Conservation (phyloP, 768 basidiomycete genomes). For the Xerocomus brunneocitrinus region DNA sequence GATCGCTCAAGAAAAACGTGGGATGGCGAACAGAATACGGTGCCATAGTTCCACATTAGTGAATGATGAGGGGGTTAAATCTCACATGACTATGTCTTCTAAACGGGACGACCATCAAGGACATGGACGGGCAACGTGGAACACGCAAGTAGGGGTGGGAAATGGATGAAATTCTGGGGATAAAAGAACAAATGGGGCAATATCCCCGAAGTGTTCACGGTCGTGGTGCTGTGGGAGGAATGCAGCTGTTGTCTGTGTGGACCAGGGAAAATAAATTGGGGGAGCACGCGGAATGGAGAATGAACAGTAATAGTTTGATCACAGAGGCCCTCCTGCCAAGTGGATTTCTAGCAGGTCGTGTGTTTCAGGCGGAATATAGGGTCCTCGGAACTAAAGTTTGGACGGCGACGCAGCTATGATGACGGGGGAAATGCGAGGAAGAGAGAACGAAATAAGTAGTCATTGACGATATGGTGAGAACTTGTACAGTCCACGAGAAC, state of each 20-base stretch:
- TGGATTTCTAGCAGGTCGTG: slow-evolving; percentile 2
- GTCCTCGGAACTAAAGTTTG: slow-evolving; percentile 4
- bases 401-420: slow-evolving; percentile 1
- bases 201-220: slow-evolving; percentile 7
- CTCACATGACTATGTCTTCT: slow-evolving; percentile 15
- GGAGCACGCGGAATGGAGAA: neutral
- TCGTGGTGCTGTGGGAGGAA: slow-evolving; percentile 12
- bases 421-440: neutral
- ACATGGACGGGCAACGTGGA: slow-evolving; percentile 8
- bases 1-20: neutral
- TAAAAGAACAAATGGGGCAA: neutral
- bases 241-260: neutral
- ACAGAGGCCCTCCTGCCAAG: neutral
- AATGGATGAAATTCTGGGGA: slow-evolving; percentile 5
- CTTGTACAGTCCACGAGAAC: neutral
- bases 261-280: neutral
- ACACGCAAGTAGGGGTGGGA: slow-evolving; percentile 20
- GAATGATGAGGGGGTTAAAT: slow-evolving; percentile 18
- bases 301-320: slow-evolving; percentile 2
- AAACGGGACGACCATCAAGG: slow-evolving; percentile 13
- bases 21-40: neutral
- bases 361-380: slow-evolving; percentile 1
- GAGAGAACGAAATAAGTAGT: neutral
- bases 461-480: neutral
- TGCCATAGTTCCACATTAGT: slow-evolving; percentile 5